A percentile compares a stretch with the other conserved stretches of the same genome.
Conservation (phyloP, 805 yeast genomes). For the Lipomyces kockii region DNA sequence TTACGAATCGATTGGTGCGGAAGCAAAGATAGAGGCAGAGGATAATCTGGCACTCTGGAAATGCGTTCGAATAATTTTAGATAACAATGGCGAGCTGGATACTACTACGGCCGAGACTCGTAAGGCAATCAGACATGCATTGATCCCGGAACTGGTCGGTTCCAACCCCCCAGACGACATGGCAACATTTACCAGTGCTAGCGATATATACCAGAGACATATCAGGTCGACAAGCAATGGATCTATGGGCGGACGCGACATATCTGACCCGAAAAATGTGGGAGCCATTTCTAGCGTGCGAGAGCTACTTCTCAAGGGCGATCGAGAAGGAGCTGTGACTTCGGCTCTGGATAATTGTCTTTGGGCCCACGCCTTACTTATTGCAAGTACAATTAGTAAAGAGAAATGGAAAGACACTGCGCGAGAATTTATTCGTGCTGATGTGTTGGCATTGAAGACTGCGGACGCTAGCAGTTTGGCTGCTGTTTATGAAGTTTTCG, state of each 20-base stretch:
- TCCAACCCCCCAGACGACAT: conserved; percentile 23
- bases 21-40: conserved; percentile 41
- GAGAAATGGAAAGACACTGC: conserved; percentile 64
- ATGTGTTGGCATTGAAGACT: conserved; percentile 48
- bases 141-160: conserved; percentile 37
- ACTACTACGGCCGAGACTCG: conserved; percentile 15
- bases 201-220: conserved; percentile 39
- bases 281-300: conserved; percentile 43
- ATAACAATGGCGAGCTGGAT: conserved; percentile 29
- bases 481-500: conserved; percentile 62
- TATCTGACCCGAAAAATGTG: conserved; percentile 14
- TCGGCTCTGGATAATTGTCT: conserved; percentile 65
- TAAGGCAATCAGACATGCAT: conserved; percentile 30
- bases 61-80: conserved; percentile 45
- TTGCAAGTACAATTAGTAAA: conserved; percentile 69
- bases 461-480: conserved; percentile 54
- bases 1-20: conserved; percentile 35
- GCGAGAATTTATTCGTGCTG: conserved; percentile 59
- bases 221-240: conserved; percentile 17
- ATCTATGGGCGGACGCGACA: conserved; percentile 9
- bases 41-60: conserved; percentile 44
- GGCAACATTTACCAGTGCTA: conserved; percentile 37
- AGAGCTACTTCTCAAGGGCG: conserved; percentile 61
- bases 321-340: conserved; percentile 66
- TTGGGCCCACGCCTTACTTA: conserved; percentile 76